These are phyloP conservation scores for Vaccinium corymbosum DNA, from an alignment of 148 eudicot genomes.

Conservation along the genomic window DNA sequence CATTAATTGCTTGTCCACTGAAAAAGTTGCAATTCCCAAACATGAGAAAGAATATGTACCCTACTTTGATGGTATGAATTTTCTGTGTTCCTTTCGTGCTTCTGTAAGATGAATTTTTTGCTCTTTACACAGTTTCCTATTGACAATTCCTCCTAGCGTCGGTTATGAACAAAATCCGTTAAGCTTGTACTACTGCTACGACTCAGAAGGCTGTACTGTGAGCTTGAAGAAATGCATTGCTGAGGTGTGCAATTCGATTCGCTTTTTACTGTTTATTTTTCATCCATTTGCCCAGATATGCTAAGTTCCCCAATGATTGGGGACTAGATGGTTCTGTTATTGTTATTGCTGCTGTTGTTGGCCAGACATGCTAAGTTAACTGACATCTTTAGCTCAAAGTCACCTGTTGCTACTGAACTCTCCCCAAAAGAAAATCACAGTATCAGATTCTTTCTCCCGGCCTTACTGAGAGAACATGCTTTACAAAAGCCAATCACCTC, in stretches of 20 bases:
- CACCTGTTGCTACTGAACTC: not conserved
- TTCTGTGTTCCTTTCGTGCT: not conserved
- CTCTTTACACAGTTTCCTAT: conserved; percentile 50
- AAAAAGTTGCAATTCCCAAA: not conserved
- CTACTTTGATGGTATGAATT: not conserved
- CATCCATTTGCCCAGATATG: not conserved
- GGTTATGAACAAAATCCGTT: conserved; percentile 93
- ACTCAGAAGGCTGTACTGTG: conserved; percentile 42
- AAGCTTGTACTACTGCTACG: conserved; percentile 88
- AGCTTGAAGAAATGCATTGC: conserved; percentile 84
- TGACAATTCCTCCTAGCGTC: conserved; percentile 90
- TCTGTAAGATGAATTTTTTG: conserved; percentile 9
- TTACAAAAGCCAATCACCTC: not conserved
- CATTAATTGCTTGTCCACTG: not conserved
- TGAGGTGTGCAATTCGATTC: conserved; percentile 46
- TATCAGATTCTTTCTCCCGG: not conserved
- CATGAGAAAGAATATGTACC: not conserved
- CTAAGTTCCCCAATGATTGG: too few relatives aligned
- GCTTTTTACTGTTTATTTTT: not conserved
- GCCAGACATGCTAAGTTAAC: not conserved
- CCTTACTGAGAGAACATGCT: not conserved
- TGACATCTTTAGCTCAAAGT: not conserved
- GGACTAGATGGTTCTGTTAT: too few relatives aligned
- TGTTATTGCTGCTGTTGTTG: not conserved
- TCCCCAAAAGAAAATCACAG: not conserved